Conservation (phyloP, 2,329 filamentous ascomycete species). For the Trichoderma sp. region DNA sequence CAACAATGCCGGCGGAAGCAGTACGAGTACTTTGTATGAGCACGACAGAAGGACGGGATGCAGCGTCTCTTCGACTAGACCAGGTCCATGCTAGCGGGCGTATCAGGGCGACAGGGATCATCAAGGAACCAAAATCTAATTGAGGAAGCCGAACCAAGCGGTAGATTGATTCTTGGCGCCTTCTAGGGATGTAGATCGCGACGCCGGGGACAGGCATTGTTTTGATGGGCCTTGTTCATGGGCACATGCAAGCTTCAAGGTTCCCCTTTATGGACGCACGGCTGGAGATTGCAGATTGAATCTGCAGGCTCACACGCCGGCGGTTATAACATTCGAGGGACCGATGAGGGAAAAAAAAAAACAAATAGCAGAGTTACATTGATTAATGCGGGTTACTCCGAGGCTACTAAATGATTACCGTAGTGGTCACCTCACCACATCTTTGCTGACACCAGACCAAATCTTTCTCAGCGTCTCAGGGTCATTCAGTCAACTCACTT, state of each 20-base stretch:
- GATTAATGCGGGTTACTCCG: not conserved
- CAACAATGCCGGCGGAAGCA: not conserved
- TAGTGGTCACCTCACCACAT: not conserved
- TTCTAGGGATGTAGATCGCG: conserved; percentile 4
- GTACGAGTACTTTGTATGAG: too few species aligned
- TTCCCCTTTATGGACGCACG: not conserved
- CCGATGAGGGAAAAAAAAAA: not conserved
- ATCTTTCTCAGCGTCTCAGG: not conserved
- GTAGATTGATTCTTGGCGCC: not conserved
- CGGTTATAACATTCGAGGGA: not conserved
- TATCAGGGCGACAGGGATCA: conserved; percentile 2
- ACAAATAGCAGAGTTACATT: not conserved
- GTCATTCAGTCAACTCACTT: not conserved
- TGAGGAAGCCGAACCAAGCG: conserved; percentile 10
- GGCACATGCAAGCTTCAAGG: not conserved
- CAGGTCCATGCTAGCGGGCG: not conserved
- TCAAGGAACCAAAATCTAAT: not conserved
- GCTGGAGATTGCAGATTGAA: not conserved
- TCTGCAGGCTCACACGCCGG: not conserved
- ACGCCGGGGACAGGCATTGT: not conserved
- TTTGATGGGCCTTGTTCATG: not conserved
- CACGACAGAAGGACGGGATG: not conserved
- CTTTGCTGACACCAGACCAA: not conserved
- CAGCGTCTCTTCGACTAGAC: not conserved
- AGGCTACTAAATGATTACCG: not conserved